Base-by-base conservation (phyloP, 306 rosid species). In the Acacia acuminata region DNA sequence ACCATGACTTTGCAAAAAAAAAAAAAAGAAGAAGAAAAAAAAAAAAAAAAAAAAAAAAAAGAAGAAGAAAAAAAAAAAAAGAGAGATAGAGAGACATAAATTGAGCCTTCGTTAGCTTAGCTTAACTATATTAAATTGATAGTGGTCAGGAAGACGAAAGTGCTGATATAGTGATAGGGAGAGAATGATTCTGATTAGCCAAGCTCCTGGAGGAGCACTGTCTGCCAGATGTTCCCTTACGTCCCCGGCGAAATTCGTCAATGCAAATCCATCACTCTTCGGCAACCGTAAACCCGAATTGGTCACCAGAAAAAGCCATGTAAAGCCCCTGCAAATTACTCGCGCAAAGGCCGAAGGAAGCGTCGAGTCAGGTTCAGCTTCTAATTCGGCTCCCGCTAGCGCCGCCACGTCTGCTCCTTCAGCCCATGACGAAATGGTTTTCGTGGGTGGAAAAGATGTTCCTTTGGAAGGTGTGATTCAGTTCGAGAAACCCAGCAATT, bases 401-500 rank as follows among this genome's bases (percentile, higher is more conserved):
- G 7, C 42, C 24, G 2, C 88, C 3, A 0, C 70, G 17, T 20
- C 93, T 48, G 25, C 93, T 64, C 22, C 94, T 61, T 75, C 66
- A 34, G 61, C 63, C 25, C 82, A 84, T 71, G 93, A 92, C 8
- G 89, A 88, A 78, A 86, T 90, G 0, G 89, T 94, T 70, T 90
- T 91, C 66, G 97, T 96, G 40, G 84, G 90, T 48, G 88, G 79
- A 19, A 83, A 94, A 75, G 92, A 85, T 82, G 90, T 96, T 75
- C 98, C 97, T 15, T 77, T 94, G 87, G 99, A 96, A 78, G 99
- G 99, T 60, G 99, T 96, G 22, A 96, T 96, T 71, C 99, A 90
- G 85, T 94, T 94, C 79, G 97, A 96, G 14, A 96, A 91, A 81
- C 91, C 99, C 79, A 22, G 50, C 67, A 71, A 90, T 24, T 84